Evolutionary conservation across 1,284 basidiomycete species (phyloP).

Genomic region (Abortiporus biennis): DNA sequence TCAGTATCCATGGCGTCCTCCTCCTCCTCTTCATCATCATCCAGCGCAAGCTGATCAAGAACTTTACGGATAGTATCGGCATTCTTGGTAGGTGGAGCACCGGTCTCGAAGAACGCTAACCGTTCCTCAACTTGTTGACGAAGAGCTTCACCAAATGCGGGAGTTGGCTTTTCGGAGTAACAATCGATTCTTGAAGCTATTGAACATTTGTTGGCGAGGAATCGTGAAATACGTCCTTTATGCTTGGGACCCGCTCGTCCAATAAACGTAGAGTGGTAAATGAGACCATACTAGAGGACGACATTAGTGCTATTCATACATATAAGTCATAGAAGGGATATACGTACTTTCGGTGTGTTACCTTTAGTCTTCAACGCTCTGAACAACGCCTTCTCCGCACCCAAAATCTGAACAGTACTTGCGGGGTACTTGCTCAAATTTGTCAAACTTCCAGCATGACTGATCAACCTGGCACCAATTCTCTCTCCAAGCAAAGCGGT

Average conservation of each 20-base stretch:
- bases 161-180: constrained; percentile 84
- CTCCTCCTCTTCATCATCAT: constrained; percentile 64
- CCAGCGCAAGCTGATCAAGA: constrained; percentile 71
- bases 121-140: constrained; percentile 95
- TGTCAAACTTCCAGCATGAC: constrained; percentile 95
- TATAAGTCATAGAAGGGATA: no score
- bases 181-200: constrained; percentile 98
- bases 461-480: constrained; percentile 93
- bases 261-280: constrained; percentile 95
- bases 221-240: constrained; percentile 97
- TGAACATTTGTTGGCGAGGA: constrained; percentile 98
- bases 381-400: constrained; percentile 98
- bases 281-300: constrained; percentile 71
- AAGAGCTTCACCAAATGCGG: constrained; percentile 94
- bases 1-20: constrained; percentile 46
- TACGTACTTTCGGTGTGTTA: constrained; percentile 88
- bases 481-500: constrained; percentile 94
- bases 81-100: constrained; percentile 80
- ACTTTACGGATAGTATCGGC: constrained; percentile 88
- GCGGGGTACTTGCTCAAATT: constrained; percentile 99
- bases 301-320: background rate
- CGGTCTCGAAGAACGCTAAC: constrained; percentile 91
- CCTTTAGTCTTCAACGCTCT: constrained; percentile 98
- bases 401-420: constrained; percentile 96
- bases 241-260: constrained; percentile 92